Percentiles rank a stretch among this genome's conserved stretches.
phyloP scores from a whole-genome alignment of 352 stramenopile genomes.

The Pythium volutum region DNA sequence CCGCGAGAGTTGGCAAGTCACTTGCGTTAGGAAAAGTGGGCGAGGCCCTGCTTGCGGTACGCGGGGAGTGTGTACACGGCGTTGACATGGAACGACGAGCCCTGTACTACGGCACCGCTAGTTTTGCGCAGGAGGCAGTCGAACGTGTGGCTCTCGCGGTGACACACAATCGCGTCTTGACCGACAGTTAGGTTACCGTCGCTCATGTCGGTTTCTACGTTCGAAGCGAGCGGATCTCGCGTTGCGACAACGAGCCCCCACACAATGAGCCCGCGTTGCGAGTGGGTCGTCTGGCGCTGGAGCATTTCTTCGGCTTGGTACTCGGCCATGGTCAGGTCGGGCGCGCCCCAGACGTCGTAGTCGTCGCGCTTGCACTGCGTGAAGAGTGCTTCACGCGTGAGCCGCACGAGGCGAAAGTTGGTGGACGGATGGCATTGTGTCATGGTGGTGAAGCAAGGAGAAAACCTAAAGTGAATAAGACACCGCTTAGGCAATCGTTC shows the following conservation, averaged over 20 bases:
- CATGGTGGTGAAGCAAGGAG: background rate
- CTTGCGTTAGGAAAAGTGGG: constrained; percentile 38
- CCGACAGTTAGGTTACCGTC: constrained; percentile 23
- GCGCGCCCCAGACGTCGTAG: constrained; percentile 36
- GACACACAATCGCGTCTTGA: constrained; percentile 35
- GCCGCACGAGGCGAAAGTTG: constrained; percentile 45
- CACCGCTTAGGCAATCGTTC: too few species aligned
- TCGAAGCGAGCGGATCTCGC: background rate
- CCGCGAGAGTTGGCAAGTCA: constrained; percentile 34
- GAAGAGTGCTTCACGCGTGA: constrained; percentile 50
- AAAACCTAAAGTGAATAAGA: background rate
- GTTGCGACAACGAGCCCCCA: constrained; percentile 52
- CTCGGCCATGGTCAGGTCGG: constrained; percentile 28
- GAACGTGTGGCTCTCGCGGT: constrained; percentile 64
- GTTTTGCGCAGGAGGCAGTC: constrained; percentile 38
- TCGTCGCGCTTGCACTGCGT: constrained; percentile 58
- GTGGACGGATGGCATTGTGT: background rate
- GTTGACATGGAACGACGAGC: constrained; percentile 55
- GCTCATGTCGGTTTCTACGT: constrained; percentile 7
- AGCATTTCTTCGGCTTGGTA: constrained; percentile 45
- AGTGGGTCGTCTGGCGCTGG: constrained; percentile 46
- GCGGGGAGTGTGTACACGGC: constrained; percentile 55
- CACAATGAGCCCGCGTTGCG: constrained; percentile 44
- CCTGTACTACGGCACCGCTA: constrained; percentile 34
- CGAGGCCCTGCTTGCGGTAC: constrained; percentile 47